Evolutionary conservation across 1,284 basidiomycete genomes (phyloP), one percentile per base, ranked within the genome.

Genomic region (Melampsora americana): DNA sequence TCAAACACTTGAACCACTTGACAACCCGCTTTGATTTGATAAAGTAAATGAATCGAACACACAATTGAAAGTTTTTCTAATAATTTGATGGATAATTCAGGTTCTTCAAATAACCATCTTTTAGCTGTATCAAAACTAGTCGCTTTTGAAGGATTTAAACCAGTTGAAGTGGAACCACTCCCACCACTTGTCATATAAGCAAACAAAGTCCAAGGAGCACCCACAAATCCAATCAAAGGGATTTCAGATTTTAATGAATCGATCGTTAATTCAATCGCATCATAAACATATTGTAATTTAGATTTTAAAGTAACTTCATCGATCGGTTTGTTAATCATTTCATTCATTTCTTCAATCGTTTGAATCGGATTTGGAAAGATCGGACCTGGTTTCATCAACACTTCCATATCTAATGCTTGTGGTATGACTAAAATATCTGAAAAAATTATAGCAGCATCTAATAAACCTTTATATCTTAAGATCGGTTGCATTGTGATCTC

Each of bases 111-210:
- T 18, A 95, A 83, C 94, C 95, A 98, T 1, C 89, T 88, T 85
- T 98, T 97, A 39, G 89, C 88, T 83, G 92, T 92, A 79, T 92
- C 89, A 80, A 92, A 88, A 26, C 53, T 67, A 39, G 64, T 67
- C 3, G 68, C 53, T 59, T 75, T 75, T n/a, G 50, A 59, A 28
- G 11, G 42, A 53, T 69, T 76, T 46, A 71, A 30, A 48, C 64
- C 65, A 2, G 26, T 35, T 20, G 35, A 50, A n/a, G 60, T 61
- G 2, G 30, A 93, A 83, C 88, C 91, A 18, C 90, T 90, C 6
- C 93, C 94, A 18, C 94, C 95, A 83, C 96, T 94, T 80, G 95
- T 88, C 95, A 97, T 98, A 84, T 97, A 97, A 59, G 90, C 89
- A 85, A 98, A 94, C 71, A 97, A 86, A 23, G 95, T 97, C 95